These are phyloP conservation scores for Fremontodendron californicum DNA, from an alignment of 345 rosid species.

Conservation along the genomic window DNA sequence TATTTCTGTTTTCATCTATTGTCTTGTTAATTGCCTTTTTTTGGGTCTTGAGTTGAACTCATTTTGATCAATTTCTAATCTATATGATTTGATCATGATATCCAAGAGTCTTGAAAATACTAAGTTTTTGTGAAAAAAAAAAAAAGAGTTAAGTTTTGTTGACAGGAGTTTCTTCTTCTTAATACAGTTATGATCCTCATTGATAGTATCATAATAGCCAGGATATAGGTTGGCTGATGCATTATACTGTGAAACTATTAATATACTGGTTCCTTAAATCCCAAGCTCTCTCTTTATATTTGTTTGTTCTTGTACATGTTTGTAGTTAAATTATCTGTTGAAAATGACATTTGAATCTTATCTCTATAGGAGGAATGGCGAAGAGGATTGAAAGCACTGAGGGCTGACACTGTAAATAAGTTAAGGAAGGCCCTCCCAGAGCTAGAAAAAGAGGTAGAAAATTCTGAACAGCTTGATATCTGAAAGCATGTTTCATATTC, in stretches of 20 bases:
- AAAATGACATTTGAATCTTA: neutral
- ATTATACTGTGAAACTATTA: neutral
- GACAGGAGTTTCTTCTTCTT: neutral
- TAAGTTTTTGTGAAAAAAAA: neutral
- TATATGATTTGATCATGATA: neutral
- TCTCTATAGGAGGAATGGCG: conserved; percentile 82
- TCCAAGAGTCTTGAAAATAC: neutral
- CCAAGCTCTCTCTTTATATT: neutral
- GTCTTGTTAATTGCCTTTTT: neutral
- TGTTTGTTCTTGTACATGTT: neutral
- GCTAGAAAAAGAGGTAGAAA: conserved; percentile 79
- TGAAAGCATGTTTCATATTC: neutral
- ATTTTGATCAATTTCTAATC: neutral
- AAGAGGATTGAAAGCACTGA: conserved; percentile 68
- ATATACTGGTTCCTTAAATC: neutral
- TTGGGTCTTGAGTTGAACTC: neutral
- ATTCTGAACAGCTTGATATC: neutral
- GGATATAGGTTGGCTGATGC: neutral
- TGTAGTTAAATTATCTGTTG: neutral
- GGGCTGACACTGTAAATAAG: conserved; percentile 62
- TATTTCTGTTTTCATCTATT: neutral
- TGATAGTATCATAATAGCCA: neutral
- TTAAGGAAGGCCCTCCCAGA: conserved; percentile 69
- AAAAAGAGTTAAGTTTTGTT: neutral
- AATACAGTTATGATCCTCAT: neutral